Base-by-base conservation (phyloP, 2,329 filamentous ascomycete species). In the Ophiosphaerella narmari region DNA sequence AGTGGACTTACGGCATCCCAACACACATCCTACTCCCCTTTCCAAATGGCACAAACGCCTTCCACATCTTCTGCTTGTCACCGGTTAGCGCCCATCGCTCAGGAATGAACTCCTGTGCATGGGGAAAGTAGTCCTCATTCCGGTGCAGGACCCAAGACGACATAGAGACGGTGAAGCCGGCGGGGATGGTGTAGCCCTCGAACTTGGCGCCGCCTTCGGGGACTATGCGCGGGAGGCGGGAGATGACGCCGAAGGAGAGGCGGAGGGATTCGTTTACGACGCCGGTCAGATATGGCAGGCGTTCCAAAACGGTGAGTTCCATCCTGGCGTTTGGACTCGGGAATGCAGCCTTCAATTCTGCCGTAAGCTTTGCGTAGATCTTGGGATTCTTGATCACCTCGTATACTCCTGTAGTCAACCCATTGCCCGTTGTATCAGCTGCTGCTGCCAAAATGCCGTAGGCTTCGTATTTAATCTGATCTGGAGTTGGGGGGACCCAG, bases 371-470 rank as follows among this genome's bases (percentile, higher is more conserved):
- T 12, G 66, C 43, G 32, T 74, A 49, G 13, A 71, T 56, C 1
- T 59, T 51, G 0, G 71, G 70, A 1, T 69, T 52, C 24, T 72
- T 62, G 4, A 79, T 62, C 23, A 80, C 46, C 42, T 78, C 65
- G 49, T 71, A 78, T 1, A 68, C 67, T 0, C 76, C 77, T 7
- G 75, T 55, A 65, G 74, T 75, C 7, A 77, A 54, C 1, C 76
- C 69, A 35, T 74, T 75, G 0, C 71, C 77, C 5, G 73, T 71
- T 0, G 78, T 80, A 48, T 80, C 77, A 11, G 70, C 70, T 12
- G 78, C 79, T 7, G 71, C 78, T 54, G 79, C 79, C 54, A 80
- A 67, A 42, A 81, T 65, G 0, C 75, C 73, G 56, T 75, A 72
- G 1, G 72, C 73, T 64, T 80, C 78, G 26, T 29, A 11, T 29